Base-by-base conservation (phyloP, 2,329 filamentous ascomycete genomes). In the Talaromyces sp. region DNA sequence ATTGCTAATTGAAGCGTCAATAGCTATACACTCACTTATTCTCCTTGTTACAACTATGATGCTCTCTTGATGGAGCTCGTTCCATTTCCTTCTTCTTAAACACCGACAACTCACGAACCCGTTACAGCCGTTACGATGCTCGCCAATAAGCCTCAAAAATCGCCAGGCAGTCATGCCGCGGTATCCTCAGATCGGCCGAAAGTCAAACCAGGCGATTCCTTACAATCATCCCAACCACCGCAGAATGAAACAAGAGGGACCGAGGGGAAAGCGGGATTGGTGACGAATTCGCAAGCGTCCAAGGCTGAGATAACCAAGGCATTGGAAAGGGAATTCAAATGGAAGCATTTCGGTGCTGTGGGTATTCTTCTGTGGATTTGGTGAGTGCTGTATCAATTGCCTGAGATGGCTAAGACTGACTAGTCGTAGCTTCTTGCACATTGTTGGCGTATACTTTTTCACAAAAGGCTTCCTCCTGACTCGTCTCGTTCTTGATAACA, bases 401-500 rank as follows among this genome's bases (percentile, higher is more conserved):
- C 8, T 11, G 16, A 16, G 56, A n/a, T 31, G 8, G 8, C 33
- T 8, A 24, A 27, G 39, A 33, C 56, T 59, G 33, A 59, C 22
- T 7, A 24, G 37, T 11, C 56, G 41, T 70, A 89, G 87, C 68
- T 73, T 85, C 69, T 85, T 97, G 47, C 95, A 99, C 75, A 83
- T 86, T 54, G 82, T 90, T 41, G 94, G 93, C 66, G 89, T 98
- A 72, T 91, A 90, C 75, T 90, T 97, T 74, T 99, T 99, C 80
- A 96, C 92, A 31, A 93, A 90, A 75, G 95, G 95, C 43, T 99
- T 99, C 78, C 87, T 99, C 68, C 86, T 99, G 69, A 97, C 94
- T 64, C 87, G 95, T 66, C 81, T 92, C 67, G 89, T 94, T 60
- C 84, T 95, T 65, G 89, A 92, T 68, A 86, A 92, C 72, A 90